Conservation (phyloP, 768 basidiomycete species). For the Mycena albidolilacea region DNA sequence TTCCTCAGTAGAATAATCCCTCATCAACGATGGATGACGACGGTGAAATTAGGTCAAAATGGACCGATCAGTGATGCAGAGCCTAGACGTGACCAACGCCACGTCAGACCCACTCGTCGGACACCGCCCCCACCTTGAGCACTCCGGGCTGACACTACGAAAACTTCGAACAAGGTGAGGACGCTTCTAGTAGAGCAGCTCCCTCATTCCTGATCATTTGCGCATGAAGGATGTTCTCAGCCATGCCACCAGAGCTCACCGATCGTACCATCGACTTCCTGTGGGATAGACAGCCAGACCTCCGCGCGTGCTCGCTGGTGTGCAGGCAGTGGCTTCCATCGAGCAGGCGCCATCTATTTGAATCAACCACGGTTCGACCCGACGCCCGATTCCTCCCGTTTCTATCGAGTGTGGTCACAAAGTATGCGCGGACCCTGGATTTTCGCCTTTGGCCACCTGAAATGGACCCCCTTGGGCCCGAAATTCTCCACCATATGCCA, state of each 20-base stretch:
- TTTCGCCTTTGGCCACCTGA: background rate
- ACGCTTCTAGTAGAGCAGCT: too few relatives aligned
- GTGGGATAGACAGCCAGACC: background rate
- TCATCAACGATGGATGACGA: too few relatives aligned
- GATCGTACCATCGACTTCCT: background rate
- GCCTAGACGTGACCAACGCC: too few relatives aligned
- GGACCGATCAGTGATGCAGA: too few relatives aligned
- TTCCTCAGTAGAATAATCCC: too few relatives aligned
- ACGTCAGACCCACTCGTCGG: too few relatives aligned
- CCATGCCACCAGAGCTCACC: constrained; percentile 3
- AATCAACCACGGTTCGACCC: background rate
- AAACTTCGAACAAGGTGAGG: too few relatives aligned
- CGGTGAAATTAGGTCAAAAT: too few relatives aligned
- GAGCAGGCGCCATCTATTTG: background rate
- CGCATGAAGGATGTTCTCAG: background rate
- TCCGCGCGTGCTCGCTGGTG: background rate
- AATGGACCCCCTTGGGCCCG: background rate
- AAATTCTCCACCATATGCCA: background rate
- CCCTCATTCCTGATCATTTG: too few relatives aligned
- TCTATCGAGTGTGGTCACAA: background rate
- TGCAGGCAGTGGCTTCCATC: background rate
- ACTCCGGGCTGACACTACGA: too few relatives aligned
- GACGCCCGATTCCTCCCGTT: background rate
- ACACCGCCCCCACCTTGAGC: too few relatives aligned
- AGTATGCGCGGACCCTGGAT: background rate